These are phyloP conservation scores for Sextonia rubra DNA, from an alignment of 164 flowering plant genomes.

Conservation along the genomic window DNA sequence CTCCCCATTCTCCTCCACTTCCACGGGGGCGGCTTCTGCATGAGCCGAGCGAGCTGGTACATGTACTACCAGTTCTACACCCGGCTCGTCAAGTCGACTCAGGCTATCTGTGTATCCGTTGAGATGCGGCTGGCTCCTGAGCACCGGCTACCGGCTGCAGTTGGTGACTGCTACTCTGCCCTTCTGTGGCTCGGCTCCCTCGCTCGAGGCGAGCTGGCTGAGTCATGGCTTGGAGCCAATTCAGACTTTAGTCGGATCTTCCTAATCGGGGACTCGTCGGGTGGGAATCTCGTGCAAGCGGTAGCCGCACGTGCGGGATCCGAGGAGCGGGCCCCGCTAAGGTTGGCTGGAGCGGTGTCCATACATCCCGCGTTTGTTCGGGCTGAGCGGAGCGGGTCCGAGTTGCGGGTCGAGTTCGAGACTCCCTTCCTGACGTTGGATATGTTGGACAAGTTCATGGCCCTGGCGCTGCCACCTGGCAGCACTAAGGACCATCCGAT, in stretches of 20 bases:
- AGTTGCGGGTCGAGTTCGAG: conserved; percentile 38
- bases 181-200: conserved; percentile 59
- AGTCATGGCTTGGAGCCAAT: conserved; percentile 35
- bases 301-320: conserved; percentile 54
- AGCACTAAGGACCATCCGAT: conserved; percentile 65
- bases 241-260: conserved; percentile 63
- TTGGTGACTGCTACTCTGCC: conserved; percentile 44
- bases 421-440: conserved; percentile 62
- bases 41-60: conserved; percentile 59
- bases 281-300: conserved; percentile 67
- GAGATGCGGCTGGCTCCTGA: conserved; percentile 66
- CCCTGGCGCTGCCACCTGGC: conserved; percentile 56
- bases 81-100: conserved; percentile 31
- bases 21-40: conserved; percentile 87
- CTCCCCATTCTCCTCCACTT: conserved; percentile 66
- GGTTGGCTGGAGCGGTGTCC: conserved; percentile 52
- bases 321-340: conserved; percentile 24
- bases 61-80: conserved; percentile 62
- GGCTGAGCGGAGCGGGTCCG: conserved; percentile 52
- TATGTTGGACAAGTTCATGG: conserved; percentile 73
- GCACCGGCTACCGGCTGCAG: conserved; percentile 70
- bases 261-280: conserved; percentile 81
- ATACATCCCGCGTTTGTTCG: conserved; percentile 66
- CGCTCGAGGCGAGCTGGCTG: conserved; percentile 26
- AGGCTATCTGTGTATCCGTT: conserved; percentile 49